Base-by-base conservation (phyloP, 805 yeast species). In the Candida sphagnicola region DNA sequence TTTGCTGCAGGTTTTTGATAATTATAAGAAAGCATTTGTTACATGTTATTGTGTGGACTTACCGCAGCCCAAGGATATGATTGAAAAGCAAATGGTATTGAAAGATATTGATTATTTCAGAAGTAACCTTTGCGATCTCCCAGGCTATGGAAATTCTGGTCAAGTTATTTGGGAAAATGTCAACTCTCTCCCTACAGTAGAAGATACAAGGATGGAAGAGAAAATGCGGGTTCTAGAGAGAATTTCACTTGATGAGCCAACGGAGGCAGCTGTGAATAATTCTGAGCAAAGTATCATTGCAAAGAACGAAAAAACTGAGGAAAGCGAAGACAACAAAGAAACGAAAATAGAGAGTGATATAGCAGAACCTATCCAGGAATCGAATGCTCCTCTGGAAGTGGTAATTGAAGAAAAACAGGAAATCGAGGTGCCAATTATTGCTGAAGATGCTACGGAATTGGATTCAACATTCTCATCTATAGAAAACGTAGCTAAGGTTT, bases 31-130 rank as follows among this genome's bases (percentile, higher is more conserved):
- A 30, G 53, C 70, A 11, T 61, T 84, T 19, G 67, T 78, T 15
- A 78, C 75, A 21, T 61, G 68, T 38, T 75, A 67, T 34, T 79
- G 77, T 45, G 63, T 74, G 1, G 70, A 71, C 37, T 60, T 53
- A 39, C 68, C 76, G 1, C 66, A 62, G 36, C 65, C 76, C 42
- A 67, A 68, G 37, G 80, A 77, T 44, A 67, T 71, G 30, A 63
- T 68, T 37, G 80, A 76, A 40, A 76, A 79, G 51, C 77, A 75
- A 35, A 68, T 70, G 17, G 62, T 80, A 47, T 59, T 80, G 53
- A 68, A 70, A 35, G 90, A 84, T 56, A 67, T 81, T 8, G 82
- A 76, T 49, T 81, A 73, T 49, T 81, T 82, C 54, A 56, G 79
- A 42, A 83, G 73, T n/a, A 79, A 78, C 42, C 59, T 82, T 19